Base-by-base conservation (phyloP, 345 rosid genomes). In the Pseudoturritis turrita region DNA sequence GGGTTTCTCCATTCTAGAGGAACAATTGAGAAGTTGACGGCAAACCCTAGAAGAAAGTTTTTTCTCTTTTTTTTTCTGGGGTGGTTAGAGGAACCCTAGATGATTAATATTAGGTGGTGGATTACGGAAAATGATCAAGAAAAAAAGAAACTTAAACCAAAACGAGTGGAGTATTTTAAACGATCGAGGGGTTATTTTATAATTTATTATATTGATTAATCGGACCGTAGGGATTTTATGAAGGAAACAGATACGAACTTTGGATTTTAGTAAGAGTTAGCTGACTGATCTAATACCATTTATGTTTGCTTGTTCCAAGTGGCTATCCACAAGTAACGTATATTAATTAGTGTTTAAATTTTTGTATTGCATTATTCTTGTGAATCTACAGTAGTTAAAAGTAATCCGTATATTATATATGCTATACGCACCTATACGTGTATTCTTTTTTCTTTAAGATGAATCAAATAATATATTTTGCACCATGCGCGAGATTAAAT, bases 81-180 rank as follows among this genome's bases (percentile, higher is more conserved):
- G 58, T 51, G 41, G 55, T 70, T 76, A 62, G 70, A 76, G 59
- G 75, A 76, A 28, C 75, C 75, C 79, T 75, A 75, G 79, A 45
- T 53, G 79, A 75, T 43, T 75, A 69, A 39, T 55, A 76, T 63
- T 76, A 76, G 79, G 71, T 62, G 75, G 71, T 54, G 53, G 64
- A 55, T 62, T 76, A 70, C n/a, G 61, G 39, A 29, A 54, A 58
- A 56, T 46, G 31, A 60, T 52, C 50, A 75, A 52, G 35, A 53
- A 13, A 68, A 22, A 14, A 55, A 46, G 3, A 47, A 37, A 47
- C 22, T 28, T 37, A 68, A 47, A 39, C 11, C 31, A 44, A 69
- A 62, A 55, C 31, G 71, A 69, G 75, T 74, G 62, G 61, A 65
- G 52, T 47, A 65, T 58, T 65, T 58, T 58, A 26, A 66, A 50